These are phyloP conservation scores for Botrytis tulipae DNA, from an alignment of 2,329 filamentous ascomycete genomes.

Conservation along the genomic window DNA sequence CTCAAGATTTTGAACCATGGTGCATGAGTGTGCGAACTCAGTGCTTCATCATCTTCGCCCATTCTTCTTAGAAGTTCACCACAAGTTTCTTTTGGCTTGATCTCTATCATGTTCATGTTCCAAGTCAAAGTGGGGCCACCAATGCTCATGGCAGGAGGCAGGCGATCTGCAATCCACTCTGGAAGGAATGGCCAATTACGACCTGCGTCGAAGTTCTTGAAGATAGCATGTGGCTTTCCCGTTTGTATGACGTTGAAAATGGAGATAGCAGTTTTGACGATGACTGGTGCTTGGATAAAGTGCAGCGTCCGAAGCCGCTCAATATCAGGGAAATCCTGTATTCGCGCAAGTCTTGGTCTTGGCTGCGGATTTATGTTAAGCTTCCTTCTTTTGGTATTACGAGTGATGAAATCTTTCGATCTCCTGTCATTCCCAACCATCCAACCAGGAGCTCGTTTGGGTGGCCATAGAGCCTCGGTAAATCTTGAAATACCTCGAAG, in stretches of 20 bases:
- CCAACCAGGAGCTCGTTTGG: neutral
- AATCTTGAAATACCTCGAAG: conserved; percentile 1
- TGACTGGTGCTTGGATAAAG: neutral
- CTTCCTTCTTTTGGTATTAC: neutral
- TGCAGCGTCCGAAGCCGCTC: neutral
- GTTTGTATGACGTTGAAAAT: conserved; percentile 1
- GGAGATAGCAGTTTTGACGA: neutral
- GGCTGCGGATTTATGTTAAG: neutral
- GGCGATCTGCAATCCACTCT: conserved; percentile 1
- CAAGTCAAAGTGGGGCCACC: conserved; percentile 2
- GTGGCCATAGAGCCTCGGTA: neutral
- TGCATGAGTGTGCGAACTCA: conserved; percentile 1
- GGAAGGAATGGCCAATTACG: conserved; percentile 5
- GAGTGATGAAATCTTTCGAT: neutral
- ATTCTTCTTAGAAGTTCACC: conserved; percentile 1
- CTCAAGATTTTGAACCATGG: neutral
- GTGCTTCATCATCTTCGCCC: neutral
- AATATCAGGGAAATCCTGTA: neutral
- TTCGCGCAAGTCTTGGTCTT: neutral
- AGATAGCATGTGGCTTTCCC: neutral
- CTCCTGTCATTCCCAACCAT: neutral
- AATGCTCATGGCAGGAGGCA: neutral
- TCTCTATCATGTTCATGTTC: conserved; percentile 1
- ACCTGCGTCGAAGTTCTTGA: neutral
- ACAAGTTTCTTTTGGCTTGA: conserved; percentile 1